Evolutionary conservation across 106 monocot species (phyloP).

Genomic region (Chionographis japonica): DNA sequence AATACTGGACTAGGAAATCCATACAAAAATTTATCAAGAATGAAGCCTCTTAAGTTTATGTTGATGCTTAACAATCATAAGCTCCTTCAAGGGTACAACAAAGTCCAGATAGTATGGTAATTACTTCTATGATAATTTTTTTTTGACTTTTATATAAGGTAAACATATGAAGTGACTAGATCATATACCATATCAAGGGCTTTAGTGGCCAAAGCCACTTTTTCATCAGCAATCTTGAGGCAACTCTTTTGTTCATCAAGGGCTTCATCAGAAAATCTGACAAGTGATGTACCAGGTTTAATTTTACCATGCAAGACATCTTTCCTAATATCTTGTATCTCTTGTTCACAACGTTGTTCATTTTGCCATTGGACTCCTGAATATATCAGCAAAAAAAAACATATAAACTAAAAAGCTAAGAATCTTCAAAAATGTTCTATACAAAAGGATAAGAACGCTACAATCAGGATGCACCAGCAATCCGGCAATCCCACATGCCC

Average conservation of each 20-base stretch:
- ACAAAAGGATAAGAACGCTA: too few species aligned
- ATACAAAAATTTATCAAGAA: too few species aligned
- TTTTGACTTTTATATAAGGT: neutral
- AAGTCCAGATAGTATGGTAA: too few species aligned
- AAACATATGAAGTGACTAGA: neutral
- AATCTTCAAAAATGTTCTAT: too few species aligned
- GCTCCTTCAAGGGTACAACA: too few species aligned
- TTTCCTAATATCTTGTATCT: conserved; percentile 69
- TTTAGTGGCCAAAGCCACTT: conserved; percentile 74
- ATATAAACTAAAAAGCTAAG: too few species aligned
- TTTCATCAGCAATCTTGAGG: conserved; percentile 89
- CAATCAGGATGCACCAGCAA: too few species aligned
- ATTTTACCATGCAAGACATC: conserved; percentile 58
- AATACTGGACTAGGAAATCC: too few species aligned
- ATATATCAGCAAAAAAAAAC: neutral
- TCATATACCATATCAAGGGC: conserved; percentile 84
- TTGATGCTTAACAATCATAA: too few species aligned
- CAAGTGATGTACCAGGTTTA: conserved; percentile 38
- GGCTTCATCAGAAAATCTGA: conserved; percentile 89
- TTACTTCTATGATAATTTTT: too few species aligned
- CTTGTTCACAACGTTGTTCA: conserved; percentile 88
- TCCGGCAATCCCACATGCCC: too few species aligned
- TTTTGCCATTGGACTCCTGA: conserved; percentile 68
- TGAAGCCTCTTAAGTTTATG: too few species aligned
- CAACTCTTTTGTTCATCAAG: conserved; percentile 91